These are phyloP conservation scores for Lactifluus hygrophoroides DNA, from an alignment of 768 basidiomycete genomes.

Conservation along the genomic window DNA sequence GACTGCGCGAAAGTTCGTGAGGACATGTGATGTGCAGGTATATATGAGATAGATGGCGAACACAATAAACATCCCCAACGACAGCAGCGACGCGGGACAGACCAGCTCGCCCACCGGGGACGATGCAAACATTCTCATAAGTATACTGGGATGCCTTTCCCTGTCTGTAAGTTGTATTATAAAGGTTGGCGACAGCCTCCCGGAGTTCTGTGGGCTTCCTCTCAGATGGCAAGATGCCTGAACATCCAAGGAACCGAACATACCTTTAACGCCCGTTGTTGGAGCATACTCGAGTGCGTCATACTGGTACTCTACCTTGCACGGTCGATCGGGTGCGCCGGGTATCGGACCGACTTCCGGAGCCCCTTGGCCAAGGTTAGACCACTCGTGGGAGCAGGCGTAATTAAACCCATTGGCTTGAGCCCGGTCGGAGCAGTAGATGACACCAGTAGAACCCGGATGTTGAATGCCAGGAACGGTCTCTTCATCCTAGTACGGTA, in stretches of 20 bases:
- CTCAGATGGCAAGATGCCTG: background rate
- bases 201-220: slow-evolving; percentile 49
- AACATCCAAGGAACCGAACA: background rate
- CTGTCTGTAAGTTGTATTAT: slow-evolving; percentile 81
- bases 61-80: slow-evolving; percentile 81
- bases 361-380: slow-evolving; percentile 87
- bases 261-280: slow-evolving; percentile 84
- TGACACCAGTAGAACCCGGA: slow-evolving; percentile 54
- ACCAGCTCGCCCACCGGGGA: slow-evolving; percentile 88
- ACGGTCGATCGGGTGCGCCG: slow-evolving; percentile 57
- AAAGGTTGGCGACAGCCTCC: slow-evolving; percentile 82
- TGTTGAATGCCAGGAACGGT: slow-evolving; percentile 84
- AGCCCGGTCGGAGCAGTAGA: slow-evolving; percentile 91
- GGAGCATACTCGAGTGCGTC: slow-evolving; percentile 88
- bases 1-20: slow-evolving; percentile 36
- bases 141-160: slow-evolving; percentile 82
- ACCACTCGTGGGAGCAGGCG: slow-evolving; percentile 70
- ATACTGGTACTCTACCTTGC: slow-evolving; percentile 51
- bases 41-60: slow-evolving; percentile 24
- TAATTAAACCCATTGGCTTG: slow-evolving; percentile 91
- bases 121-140: slow-evolving; percentile 88
- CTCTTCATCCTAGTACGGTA: slow-evolving; percentile 76
- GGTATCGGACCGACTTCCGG: slow-evolving; percentile 86
- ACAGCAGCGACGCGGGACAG: slow-evolving; percentile 89
- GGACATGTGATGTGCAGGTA: slow-evolving; percentile 3